These are phyloP conservation scores for Populus alba DNA, from an alignment of 345 rosid species.

Conservation along the genomic window DNA sequence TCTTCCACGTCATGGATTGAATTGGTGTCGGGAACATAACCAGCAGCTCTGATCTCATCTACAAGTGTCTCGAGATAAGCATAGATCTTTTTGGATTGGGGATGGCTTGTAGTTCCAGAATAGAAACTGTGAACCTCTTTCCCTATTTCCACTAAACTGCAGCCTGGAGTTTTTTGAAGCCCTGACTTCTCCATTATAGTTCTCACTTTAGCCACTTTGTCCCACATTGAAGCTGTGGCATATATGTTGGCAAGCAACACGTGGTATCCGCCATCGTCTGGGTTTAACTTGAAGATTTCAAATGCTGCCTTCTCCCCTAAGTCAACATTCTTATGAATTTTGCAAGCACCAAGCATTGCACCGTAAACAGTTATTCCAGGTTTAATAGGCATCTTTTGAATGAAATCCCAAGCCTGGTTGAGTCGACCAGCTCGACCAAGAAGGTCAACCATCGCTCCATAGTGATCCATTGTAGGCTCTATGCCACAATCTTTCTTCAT, in stretches of 20 bases:
- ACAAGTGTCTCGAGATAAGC: constrained; percentile 23
- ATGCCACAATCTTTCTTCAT: constrained; percentile 26
- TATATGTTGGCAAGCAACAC: constrained; percentile 33
- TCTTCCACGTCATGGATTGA: constrained; percentile 34
- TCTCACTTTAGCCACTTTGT: constrained; percentile 30
- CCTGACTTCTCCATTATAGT: constrained; percentile 26
- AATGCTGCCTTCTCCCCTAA: constrained; percentile 27
- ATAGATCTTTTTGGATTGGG: constrained; percentile 22
- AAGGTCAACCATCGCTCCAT: constrained; percentile 35
- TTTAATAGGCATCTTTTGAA: constrained; percentile 29
- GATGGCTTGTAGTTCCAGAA: constrained; percentile 29
- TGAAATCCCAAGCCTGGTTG: constrained; percentile 31
- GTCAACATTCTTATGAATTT: constrained; percentile 28
- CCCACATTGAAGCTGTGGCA: constrained; percentile 32
- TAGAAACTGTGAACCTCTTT: constrained; percentile 30
- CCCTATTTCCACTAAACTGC: constrained; percentile 27
- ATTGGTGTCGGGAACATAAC: constrained; percentile 28
- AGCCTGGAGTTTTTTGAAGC: constrained; percentile 33
- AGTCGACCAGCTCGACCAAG: constrained; percentile 36
- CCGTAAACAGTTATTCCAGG: constrained; percentile 34
- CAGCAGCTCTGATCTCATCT: constrained; percentile 26
- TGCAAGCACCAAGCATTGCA: constrained; percentile 37
- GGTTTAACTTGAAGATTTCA: constrained; percentile 26
- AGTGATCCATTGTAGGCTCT: constrained; percentile 31
- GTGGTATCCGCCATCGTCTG: constrained; percentile 30